Base-by-base conservation (phyloP, 176 grass and related monocot genomes). In the Oryza coarctata region DNA sequence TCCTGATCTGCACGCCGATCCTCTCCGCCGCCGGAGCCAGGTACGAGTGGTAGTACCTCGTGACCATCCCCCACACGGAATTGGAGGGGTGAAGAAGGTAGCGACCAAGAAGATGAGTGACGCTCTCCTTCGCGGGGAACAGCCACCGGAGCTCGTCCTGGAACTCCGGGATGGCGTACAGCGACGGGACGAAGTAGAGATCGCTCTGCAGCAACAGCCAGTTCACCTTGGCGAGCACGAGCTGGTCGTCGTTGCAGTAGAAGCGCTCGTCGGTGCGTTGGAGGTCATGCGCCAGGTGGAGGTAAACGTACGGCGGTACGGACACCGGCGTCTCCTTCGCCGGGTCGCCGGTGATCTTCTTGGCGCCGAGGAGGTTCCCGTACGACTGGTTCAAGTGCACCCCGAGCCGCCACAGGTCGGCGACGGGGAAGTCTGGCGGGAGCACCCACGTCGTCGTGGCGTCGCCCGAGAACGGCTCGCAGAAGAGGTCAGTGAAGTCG, bases 181-280 rank as follows among this genome's bases (percentile, higher is more conserved):
- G 52, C 34, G 80, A 68, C 31, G 88, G 86, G 18, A 52, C 76
- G 34, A 87, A 91, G 71, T 91, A 94, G 29, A 86, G 23, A 44
- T 94, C 89, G 3, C 83, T 89, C 47, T 57, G 38, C 34, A 89
- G 28, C 23, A 94, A 41, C 66, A 94, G 57, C 92, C 92, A 94
- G 63, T 73, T 73, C 50, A 94, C 72, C 79, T 85, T 89, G 5
- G 1, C 3, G 28, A 94, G 79, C 26, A 85, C 60, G 35, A 14
- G 29, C 63, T 94, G 92, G 30, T 88, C 76, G 13, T 91, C 86
- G 17, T 81, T 76, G 66, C 92, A 94, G 82, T 80, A 94, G 65
- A 91, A 91, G 7, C 68, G 28, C 7, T 8, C 0, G 34, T 89
- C 83, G 12, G 33, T 41, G 15, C 67, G 20, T 12, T 18, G 31